Percentiles rank a stretch among this genome's conserved stretches.
Conservation (phyloP, 2,329 filamentous ascomycete genomes). For the Pseudopyricularia javanii region DNA sequence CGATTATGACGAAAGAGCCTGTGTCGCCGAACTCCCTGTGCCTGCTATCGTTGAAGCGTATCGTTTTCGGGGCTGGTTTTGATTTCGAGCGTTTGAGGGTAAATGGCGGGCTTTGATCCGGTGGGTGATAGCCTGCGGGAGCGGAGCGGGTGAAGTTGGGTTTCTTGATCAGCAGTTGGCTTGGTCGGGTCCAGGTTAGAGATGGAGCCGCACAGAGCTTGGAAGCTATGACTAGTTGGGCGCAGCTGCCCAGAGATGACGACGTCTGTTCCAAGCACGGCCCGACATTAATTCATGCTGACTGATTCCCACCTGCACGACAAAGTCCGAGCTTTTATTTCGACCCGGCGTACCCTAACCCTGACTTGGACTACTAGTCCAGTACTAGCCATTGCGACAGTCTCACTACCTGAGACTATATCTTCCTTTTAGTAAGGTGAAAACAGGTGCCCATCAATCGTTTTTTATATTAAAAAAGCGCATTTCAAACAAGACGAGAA, state of each 20-base stretch:
- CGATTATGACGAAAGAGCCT: conserved; percentile 1
- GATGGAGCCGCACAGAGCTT: background rate
- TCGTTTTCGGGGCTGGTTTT: background rate
- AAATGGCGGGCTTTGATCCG: background rate
- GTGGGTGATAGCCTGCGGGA: background rate
- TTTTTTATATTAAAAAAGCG: too few species aligned
- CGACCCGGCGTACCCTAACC: too few species aligned
- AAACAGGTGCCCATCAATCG: too few species aligned
- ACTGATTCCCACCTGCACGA: background rate
- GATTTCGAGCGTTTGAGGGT: background rate
- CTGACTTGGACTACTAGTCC: too few species aligned
- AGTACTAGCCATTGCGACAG: too few species aligned
- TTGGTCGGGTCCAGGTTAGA: background rate
- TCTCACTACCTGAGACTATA: too few species aligned
- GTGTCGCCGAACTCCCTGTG: background rate
- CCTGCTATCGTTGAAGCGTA: background rate
- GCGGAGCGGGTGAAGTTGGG: background rate
- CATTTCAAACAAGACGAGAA: too few species aligned
- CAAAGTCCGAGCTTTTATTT: too few species aligned
- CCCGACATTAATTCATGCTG: background rate
- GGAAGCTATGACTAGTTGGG: background rate
- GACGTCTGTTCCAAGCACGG: background rate
- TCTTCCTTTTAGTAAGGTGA: too few species aligned
- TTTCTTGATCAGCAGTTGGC: background rate
- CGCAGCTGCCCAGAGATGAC: background rate